Evolutionary conservation across 2,329 filamentous ascomycete genomes (phyloP).

Genomic region (Aspergillus sp.): DNA sequence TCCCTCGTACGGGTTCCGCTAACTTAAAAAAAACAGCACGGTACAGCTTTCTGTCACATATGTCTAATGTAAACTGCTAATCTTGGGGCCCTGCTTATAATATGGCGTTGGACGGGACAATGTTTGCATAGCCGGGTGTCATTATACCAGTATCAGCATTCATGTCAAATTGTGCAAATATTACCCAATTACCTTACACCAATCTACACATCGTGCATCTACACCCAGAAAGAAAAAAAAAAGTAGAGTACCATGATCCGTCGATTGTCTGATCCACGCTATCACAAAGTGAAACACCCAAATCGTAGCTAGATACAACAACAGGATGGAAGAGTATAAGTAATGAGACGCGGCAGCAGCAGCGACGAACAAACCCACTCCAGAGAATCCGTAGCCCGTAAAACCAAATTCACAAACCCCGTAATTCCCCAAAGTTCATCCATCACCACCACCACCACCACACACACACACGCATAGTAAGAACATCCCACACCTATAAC

Average conservation of each 20-base stretch:
- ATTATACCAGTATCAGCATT: neutral
- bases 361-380: no score
- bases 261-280: neutral
- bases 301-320: neutral
- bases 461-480: no score
- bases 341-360: no score
- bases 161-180: neutral
- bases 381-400: neutral
- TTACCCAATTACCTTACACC: neutral
- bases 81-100: neutral
- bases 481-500: no score
- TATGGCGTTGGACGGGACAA: neutral
- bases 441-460: no score
- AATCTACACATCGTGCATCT: neutral
- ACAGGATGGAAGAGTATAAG: no score
- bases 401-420: conserved; percentile 1
- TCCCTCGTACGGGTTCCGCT: conserved; percentile 47
- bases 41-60: neutral
- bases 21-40: conserved; percentile 3
- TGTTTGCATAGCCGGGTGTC: conserved; percentile 22
- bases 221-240: neutral
- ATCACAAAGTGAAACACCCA: no score
- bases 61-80: no score
- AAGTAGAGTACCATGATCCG: neutral
- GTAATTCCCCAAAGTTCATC: no score